Evolutionary conservation across 139 green algal genomes (phyloP).

Genomic region (Nannochloris sp.): DNA sequence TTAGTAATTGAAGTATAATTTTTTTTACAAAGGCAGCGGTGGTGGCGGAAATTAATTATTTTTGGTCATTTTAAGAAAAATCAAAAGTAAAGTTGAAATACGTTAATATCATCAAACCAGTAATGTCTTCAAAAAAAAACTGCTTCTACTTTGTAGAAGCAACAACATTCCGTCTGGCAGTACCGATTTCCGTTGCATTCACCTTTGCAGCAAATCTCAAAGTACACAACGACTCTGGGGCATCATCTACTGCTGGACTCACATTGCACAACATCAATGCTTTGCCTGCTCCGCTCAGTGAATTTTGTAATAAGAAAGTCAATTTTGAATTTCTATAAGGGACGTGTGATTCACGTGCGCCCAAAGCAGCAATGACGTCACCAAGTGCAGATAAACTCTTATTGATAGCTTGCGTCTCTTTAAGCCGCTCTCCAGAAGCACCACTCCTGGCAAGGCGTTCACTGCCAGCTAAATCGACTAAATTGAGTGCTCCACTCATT

Average conservation of each 20-base stretch:
- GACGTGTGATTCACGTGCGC: slow-evolving; percentile 58
- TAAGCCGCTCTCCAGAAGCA: slow-evolving; percentile 67
- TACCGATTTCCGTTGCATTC: slow-evolving; percentile 69
- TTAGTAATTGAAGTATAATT: not conserved
- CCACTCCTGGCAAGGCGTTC: slow-evolving; percentile 64
- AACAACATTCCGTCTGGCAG: slow-evolving; percentile 13
- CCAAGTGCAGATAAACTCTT: slow-evolving; percentile 74
- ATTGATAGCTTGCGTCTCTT: slow-evolving; percentile 94
- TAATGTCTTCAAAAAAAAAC: not conserved
- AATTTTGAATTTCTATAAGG: slow-evolving; percentile 93
- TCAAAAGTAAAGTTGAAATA: not conserved
- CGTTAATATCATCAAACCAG: not conserved
- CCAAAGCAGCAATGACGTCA: slow-evolving; percentile 79
- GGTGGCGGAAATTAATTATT: not conserved
- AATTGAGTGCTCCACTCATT: slow-evolving; percentile 64
- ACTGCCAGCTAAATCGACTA: slow-evolving; percentile 90
- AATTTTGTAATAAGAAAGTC: slow-evolving; percentile 79
- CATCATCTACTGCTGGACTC: slow-evolving; percentile 62
- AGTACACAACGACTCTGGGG: slow-evolving; percentile 71
- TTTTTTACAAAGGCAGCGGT: not conserved
- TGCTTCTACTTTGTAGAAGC: not conserved
- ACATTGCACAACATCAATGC: slow-evolving; percentile 95
- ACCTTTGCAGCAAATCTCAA: slow-evolving; percentile 85
- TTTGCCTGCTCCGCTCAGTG: slow-evolving; percentile 53
- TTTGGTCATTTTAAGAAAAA: not conserved